Evolutionary conservation across 2,329 filamentous ascomycete species (phyloP).

Genomic region (Ciborinia camelliae): DNA sequence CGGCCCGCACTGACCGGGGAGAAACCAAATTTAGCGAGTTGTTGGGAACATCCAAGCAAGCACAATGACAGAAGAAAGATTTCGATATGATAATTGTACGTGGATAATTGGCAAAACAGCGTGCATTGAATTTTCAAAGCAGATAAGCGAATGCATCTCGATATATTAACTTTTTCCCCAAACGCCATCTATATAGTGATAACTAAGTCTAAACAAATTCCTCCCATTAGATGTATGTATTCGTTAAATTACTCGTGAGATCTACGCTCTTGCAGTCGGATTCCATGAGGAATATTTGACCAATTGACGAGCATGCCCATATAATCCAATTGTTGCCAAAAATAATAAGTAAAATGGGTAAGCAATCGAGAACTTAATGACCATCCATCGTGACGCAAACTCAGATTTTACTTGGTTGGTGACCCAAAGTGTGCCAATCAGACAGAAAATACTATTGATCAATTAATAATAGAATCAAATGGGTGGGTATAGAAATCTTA

Average conservation of each 20-base stretch:
- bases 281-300: conserved; percentile 47
- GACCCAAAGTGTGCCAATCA: conserved; percentile 46
- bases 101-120: too few relatives aligned
- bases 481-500: conserved; percentile 26
- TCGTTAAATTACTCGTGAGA: not conserved
- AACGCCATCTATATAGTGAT: not conserved
- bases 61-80: too few relatives aligned
- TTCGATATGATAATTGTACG: too few relatives aligned
- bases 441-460: conserved; percentile 40
- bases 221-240: not conserved
- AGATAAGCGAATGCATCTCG: not conserved
- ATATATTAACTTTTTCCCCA: not conserved
- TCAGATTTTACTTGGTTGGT: conserved; percentile 46
- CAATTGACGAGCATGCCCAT: conserved; percentile 21
- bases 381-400: conserved; percentile 43
- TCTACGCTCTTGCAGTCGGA: conserved; percentile 38
- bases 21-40: too few relatives aligned
- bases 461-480: not conserved
- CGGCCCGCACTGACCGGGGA: too few relatives aligned
- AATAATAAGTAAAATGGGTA: conserved; percentile 43
- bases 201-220: not conserved
- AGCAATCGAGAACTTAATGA: conserved; percentile 44
- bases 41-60: not conserved
- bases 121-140: not conserved
- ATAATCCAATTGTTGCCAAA: conserved; percentile 7